Evolutionary conservation across 176 grass and related monocot species (phyloP).

Genomic region (Secale cereale): DNA sequence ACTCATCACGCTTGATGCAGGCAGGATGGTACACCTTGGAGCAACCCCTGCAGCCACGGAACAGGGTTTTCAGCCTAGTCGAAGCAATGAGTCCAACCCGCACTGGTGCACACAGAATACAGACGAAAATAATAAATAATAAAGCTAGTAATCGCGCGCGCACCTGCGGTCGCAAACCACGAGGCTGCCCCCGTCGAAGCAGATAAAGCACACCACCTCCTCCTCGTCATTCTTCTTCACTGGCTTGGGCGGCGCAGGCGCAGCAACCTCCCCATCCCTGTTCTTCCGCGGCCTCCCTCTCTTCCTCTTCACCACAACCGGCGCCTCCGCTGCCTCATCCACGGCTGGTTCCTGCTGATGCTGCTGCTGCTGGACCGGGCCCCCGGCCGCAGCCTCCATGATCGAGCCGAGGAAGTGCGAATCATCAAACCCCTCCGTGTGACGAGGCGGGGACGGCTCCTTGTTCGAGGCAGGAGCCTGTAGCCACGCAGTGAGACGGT

Average conservation of each 20-base stretch:
- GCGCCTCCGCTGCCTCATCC: not conserved
- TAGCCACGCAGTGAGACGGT: not conserved
- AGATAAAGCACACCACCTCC: slow-evolving; percentile 97
- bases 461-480: not conserved
- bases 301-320: slow-evolving; percentile 64
- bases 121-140: not conserved
- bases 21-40: slow-evolving; percentile 92
- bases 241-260: slow-evolving; percentile 8
- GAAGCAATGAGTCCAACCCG: not conserved
- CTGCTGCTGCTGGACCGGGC: not conserved
- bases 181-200: slow-evolving; percentile 91
- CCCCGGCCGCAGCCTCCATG: slow-evolving; percentile 22
- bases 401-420: slow-evolving; percentile 59
- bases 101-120: not conserved
- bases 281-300: slow-evolving; percentile 85
- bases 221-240: slow-evolving; percentile 54
- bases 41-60: slow-evolving; percentile 60
- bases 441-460: slow-evolving; percentile 29
- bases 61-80: not conserved
- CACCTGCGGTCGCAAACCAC: slow-evolving; percentile 93
- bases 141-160: not conserved
- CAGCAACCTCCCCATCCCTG: slow-evolving; percentile 28
- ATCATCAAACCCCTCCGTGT: slow-evolving; percentile 34
- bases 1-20: slow-evolving; percentile 84
- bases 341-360: not conserved